Base-by-base conservation (phyloP, 2,329 filamentous ascomycete genomes). In the Cladosporium cucumerinum region DNA sequence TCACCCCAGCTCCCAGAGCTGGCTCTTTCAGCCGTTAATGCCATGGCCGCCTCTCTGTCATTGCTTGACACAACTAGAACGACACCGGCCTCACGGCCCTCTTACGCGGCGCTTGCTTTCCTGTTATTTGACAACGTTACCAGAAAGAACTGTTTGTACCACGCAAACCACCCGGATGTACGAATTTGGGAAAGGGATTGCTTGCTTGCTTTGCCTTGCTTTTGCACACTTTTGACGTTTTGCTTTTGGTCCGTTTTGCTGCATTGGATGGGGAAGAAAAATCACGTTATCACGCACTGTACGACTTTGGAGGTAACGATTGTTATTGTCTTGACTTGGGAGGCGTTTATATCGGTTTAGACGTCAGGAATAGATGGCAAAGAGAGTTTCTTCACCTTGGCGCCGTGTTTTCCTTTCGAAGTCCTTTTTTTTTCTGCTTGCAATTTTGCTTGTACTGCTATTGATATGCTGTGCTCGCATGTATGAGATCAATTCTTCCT, bases 1-100 rank as follows among this genome's bases (percentile, higher is more conserved):
- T 62, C 32, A 55, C 25, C 21, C 60, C 60, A n/a, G 60, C 34
- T 46, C 49, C 49, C 34, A 39, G 60, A 21, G 60, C 60, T 34
- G 49, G 60, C 18, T 62, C 60, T 32, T 62, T 62, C 18, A 26
- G 60, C 60, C 60, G 34, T 4, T 62, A 58, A 21, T 16, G 32
- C 32, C 32, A 21, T 2, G 30, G 10, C 16, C 21, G n/a, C 30
- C 30, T 36, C 32, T 39, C 14, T 16, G 5, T 7, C n/a, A 5
- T 28, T 21, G n/a, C 54, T 21, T 8, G 26, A 18, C 14, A 26
- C 49, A 28, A n/a, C 14, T 52, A 28, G 26, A 25, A 52, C 25
- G 10, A 16, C 49, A 52, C 25, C 12, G 23, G 25, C 25, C 14
- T 21, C 49, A 28, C 23, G 23, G 49, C 16, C 23, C 18, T 11